These are phyloP conservation scores for Pachysandra terminalis DNA, from an alignment of 164 flowering plant species.

Conservation along the genomic window DNA sequence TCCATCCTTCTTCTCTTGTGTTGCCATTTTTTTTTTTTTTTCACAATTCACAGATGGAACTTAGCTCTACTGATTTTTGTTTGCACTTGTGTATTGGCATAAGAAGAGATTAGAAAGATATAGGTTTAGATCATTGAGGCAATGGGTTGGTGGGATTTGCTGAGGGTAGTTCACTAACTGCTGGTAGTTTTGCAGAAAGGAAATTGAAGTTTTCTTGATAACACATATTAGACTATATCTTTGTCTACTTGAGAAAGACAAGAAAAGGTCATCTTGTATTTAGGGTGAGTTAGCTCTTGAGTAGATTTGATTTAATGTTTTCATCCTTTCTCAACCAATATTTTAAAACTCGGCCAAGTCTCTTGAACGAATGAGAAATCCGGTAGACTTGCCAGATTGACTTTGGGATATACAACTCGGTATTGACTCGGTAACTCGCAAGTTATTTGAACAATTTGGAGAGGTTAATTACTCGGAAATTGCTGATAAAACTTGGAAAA, in stretches of 20 bases:
- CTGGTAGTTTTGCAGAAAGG: not conserved
- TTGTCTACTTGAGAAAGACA: not conserved
- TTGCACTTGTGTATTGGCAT: not conserved
- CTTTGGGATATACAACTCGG: too few relatives aligned
- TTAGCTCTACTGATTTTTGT: not conserved
- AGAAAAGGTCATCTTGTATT: too few relatives aligned
- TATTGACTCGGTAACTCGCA: too few relatives aligned
- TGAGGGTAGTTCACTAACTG: not conserved
- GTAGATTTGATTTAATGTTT: too few relatives aligned
- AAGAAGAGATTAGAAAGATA: not conserved
- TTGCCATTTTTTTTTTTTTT: constrained; percentile 16
- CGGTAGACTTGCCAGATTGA: too few relatives aligned
- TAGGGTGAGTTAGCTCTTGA: too few relatives aligned
- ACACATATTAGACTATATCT: not conserved
- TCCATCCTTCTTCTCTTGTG: constrained; percentile 8
- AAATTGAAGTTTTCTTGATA: not conserved
- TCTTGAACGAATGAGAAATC: too few relatives aligned
- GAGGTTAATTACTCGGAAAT: too few relatives aligned
- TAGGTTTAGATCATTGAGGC: not conserved
- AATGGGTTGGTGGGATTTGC: not conserved
- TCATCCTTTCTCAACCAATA: too few relatives aligned
- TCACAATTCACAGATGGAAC: not conserved
- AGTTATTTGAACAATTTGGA: too few relatives aligned
- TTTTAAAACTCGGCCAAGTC: too few relatives aligned
- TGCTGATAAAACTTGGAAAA: too few relatives aligned